phyloP scores from a whole-genome alignment of 2,329 filamentous ascomycete genomes.

The Macrophomina tecta region DNA sequence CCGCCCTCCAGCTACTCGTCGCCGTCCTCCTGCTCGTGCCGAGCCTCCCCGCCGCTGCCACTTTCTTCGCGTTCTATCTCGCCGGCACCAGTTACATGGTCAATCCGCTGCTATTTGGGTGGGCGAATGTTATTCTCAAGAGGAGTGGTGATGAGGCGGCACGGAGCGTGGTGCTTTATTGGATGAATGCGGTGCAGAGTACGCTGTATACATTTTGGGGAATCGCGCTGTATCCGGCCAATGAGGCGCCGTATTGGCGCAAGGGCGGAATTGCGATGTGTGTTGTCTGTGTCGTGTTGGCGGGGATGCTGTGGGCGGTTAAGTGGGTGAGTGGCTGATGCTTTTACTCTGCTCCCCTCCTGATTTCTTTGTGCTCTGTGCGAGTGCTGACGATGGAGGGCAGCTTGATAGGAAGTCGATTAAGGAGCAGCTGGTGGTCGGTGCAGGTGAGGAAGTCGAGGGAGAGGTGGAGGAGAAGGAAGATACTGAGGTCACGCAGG shows the following conservation, averaged over 20 bases:
- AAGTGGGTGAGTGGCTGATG: neutral
- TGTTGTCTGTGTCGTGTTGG: slow-evolving; percentile 34
- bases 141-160: slow-evolving; percentile 50
- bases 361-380: neutral
- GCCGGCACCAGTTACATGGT: slow-evolving; percentile 49
- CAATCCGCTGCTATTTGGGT: slow-evolving; percentile 49
- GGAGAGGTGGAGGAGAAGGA: neutral
- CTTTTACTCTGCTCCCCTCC: neutral
- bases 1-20: slow-evolving; percentile 42
- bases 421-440: slow-evolving; percentile 10
- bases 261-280: slow-evolving; percentile 48
- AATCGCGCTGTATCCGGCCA: slow-evolving; percentile 50
- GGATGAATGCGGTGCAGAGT: slow-evolving; percentile 50
- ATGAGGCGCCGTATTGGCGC: slow-evolving; percentile 52
- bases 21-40: slow-evolving; percentile 44
- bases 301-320: slow-evolving; percentile 10
- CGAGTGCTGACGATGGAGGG: neutral
- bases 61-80: slow-evolving; percentile 48
- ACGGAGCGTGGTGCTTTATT: slow-evolving; percentile 48
- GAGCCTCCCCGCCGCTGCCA: slow-evolving; percentile 39
- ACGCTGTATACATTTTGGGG: slow-evolving; percentile 55
- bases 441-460: neutral
- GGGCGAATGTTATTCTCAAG: slow-evolving; percentile 49
- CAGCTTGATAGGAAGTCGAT: slow-evolving; percentile 7
- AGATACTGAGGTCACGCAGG: neutral